These are phyloP conservation scores for Aphanomyces euteiches DNA, from an alignment of 352 stramenopile genomes.

Conservation along the genomic window DNA sequence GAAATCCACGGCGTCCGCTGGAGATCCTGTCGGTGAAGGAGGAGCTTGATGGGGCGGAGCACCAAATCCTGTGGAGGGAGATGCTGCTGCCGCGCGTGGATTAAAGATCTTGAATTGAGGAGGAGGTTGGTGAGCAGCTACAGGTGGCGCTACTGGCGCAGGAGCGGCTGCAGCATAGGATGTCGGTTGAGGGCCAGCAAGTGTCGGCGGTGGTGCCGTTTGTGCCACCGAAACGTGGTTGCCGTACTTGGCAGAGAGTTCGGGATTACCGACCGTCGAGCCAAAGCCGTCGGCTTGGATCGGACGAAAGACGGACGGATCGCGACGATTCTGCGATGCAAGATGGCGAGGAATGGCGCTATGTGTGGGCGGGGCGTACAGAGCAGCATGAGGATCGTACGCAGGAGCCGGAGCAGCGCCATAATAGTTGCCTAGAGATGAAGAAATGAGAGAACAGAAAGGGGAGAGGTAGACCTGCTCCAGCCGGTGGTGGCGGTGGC, in stretches of 20 bases:
- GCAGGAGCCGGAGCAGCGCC: constrained; percentile 16
- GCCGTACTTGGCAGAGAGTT: constrained; percentile 85
- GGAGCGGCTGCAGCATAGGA: constrained; percentile 28
- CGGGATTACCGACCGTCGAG: constrained; percentile 83
- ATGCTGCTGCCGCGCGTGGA: constrained; percentile 43
- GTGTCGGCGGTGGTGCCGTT: constrained; percentile 55
- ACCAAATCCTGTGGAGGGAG: no score
- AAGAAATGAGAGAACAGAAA: background rate
- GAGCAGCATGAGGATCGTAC: constrained; percentile 44
- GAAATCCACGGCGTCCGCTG: constrained; percentile 63
- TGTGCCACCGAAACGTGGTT: constrained; percentile 81
- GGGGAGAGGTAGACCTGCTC: constrained; percentile 43
- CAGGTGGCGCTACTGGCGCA: constrained; percentile 23
- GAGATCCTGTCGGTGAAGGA: constrained; percentile 18
- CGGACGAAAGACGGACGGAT: constrained; percentile 68
- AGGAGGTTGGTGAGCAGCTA: constrained; percentile 30
- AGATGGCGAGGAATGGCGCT: constrained; percentile 67
- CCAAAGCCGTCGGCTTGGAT: constrained; percentile 88
- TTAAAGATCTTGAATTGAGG: constrained; percentile 89
- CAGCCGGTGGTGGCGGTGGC: constrained; percentile 31
- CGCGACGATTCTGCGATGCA: constrained; percentile 40
- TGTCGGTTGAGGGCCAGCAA: constrained; percentile 32
- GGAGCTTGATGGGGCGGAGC: constrained; percentile 26
- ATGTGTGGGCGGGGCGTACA: constrained; percentile 76
- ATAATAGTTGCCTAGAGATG: constrained; percentile 9